These are phyloP conservation scores for Dothistroma septosporum DNA, from an alignment of 2,329 filamentous ascomycete genomes.

Conservation along the genomic window DNA sequence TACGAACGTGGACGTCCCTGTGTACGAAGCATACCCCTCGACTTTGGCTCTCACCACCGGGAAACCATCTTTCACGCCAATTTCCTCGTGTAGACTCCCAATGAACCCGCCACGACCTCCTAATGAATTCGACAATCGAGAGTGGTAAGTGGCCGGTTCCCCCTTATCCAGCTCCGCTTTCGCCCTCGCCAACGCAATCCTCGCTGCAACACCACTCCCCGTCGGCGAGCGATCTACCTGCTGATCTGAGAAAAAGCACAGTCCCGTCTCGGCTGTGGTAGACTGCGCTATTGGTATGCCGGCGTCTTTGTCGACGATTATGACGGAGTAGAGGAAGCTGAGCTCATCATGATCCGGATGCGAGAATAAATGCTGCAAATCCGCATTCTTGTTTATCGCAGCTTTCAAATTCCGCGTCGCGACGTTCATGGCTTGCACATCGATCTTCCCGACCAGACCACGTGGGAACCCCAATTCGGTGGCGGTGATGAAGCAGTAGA, in stretches of 20 bases:
- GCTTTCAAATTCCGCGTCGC: slow-evolving; percentile 36
- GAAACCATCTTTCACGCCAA: slow-evolving; percentile 1
- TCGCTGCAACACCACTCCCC: slow-evolving; percentile 32
- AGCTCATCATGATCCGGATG: slow-evolving; percentile 35
- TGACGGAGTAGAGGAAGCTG: slow-evolving; percentile 37
- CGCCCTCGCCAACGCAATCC: slow-evolving; percentile 28
- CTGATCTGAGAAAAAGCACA: slow-evolving; percentile 39
- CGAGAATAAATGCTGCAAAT: slow-evolving; percentile 22
- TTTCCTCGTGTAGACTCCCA: slow-evolving; percentile 8
- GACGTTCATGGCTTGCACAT: slow-evolving; percentile 32
- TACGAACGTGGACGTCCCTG: slow-evolving; percentile 11
- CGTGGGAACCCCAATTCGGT: slow-evolving; percentile 39
- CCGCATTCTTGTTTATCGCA: slow-evolving; percentile 29
- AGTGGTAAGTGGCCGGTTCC: slow-evolving; percentile 17
- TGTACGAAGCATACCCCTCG: slow-evolving; percentile 16
- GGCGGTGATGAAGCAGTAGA: slow-evolving; percentile 40
- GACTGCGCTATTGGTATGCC: slow-evolving; percentile 18
- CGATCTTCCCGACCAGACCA: slow-evolving; percentile 26
- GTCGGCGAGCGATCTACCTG: slow-evolving; percentile 46
- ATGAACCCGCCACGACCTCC: slow-evolving; percentile 16
- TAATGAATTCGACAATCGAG: slow-evolving; percentile 13
- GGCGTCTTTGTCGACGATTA: slow-evolving; percentile 35
- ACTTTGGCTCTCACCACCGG: slow-evolving; percentile 12
- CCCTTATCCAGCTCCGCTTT: slow-evolving; percentile 4
- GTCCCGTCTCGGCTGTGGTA: slow-evolving; percentile 39